These are phyloP conservation scores for Plantago elongata DNA, from an alignment of 257 asterid species.

Conservation along the genomic window DNA sequence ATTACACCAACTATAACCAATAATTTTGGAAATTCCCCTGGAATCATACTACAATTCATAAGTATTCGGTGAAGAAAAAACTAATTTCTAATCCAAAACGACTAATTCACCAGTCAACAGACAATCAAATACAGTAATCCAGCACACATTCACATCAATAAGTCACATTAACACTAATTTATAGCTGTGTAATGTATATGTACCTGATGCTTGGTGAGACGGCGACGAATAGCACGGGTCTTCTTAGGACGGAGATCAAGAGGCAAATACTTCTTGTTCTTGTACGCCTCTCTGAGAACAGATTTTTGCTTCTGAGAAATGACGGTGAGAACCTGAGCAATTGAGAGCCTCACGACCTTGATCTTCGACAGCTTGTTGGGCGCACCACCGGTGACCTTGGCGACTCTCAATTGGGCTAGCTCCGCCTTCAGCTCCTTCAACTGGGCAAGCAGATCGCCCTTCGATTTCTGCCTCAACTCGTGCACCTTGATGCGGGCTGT, in stretches of 20 bases:
- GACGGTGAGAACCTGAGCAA: slow-evolving; percentile 76
- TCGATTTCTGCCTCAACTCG: slow-evolving; percentile 58
- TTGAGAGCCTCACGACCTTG: slow-evolving; percentile 59
- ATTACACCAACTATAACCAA: too few relatives aligned
- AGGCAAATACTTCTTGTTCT: slow-evolving; percentile 68
- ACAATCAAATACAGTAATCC: neutral
- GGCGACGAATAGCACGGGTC: slow-evolving; percentile 76
- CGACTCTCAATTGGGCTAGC: slow-evolving; percentile 62
- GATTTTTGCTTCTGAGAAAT: slow-evolving; percentile 72
- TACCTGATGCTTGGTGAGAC: slow-evolving; percentile 76
- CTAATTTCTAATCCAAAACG: too few relatives aligned
- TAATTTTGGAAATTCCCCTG: too few relatives aligned
- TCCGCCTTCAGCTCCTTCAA: slow-evolving; percentile 75
- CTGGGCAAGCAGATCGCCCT: slow-evolving; percentile 56
- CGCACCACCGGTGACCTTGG: slow-evolving; percentile 57
- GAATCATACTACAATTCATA: too few relatives aligned
- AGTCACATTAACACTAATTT: too few relatives aligned
- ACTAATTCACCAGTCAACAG: too few relatives aligned
- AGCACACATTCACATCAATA: too few relatives aligned
- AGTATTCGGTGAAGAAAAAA: too few relatives aligned
- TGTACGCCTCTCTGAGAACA: slow-evolving; percentile 55
- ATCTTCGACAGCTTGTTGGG: slow-evolving; percentile 53
- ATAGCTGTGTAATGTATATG: neutral
- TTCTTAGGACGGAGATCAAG: slow-evolving; percentile 82
- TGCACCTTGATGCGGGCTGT: slow-evolving; percentile 71